A percentile compares a stretch with the other conserved stretches of the same genome.
Evolutionary conservation across 768 basidiomycete species (phyloP).

Genomic region (Serendipita sp.): DNA sequence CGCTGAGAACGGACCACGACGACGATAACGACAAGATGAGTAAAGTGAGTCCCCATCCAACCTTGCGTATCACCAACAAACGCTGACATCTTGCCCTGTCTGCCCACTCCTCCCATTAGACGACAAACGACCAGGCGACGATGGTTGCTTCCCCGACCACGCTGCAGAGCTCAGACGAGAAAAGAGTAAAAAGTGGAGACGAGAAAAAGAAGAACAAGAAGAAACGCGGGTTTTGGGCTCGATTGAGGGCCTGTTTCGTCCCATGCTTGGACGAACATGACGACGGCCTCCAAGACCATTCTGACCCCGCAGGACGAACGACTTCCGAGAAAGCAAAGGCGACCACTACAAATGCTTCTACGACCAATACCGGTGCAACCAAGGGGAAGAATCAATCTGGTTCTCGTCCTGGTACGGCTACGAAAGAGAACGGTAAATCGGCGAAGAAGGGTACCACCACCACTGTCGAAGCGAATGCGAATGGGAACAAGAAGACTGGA

Average conservation of each 20-base stretch:
- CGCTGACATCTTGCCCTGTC: neutral
- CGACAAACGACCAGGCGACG: neutral
- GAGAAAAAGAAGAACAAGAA: neutral
- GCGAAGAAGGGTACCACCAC: neutral
- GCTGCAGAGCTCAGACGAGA: neutral
- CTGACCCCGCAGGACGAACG: neutral
- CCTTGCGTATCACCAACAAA: neutral
- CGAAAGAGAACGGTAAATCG: neutral
- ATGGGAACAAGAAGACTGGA: neutral
- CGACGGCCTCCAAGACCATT: neutral
- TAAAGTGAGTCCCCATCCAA: neutral
- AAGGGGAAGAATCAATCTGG: neutral
- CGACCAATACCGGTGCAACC: neutral
- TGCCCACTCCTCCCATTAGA: neutral
- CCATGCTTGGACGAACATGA: neutral
- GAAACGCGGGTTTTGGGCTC: neutral
- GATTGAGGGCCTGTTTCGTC: slow-evolving; percentile 3
- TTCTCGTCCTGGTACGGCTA: neutral
- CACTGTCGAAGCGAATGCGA: neutral
- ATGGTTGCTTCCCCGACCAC: neutral
- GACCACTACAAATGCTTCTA: neutral
- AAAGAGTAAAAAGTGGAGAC: neutral
- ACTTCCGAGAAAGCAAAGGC: no score
- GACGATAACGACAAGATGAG: neutral
- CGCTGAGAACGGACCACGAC: neutral